Base-by-base conservation (phyloP, 192 early-diverging fungal genomes). In the Entomortierella parvispora region DNA sequence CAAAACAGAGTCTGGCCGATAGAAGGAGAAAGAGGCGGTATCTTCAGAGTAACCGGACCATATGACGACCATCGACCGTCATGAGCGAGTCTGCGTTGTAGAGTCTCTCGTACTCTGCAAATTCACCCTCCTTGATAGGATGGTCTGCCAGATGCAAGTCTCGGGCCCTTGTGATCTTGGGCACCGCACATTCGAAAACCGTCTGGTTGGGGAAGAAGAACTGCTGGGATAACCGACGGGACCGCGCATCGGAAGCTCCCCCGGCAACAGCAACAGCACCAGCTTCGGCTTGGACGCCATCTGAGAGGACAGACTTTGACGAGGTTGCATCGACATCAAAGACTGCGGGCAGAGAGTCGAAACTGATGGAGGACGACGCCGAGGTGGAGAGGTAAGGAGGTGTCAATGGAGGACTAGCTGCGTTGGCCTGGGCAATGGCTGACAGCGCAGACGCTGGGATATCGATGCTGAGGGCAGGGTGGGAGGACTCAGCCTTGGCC, bases 191-290 rank as follows among this genome's bases (percentile, higher is more conserved):
- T 51, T 76, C 72, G 26, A 76, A 76, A 22, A 10, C n/a, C 11
- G 25, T 57, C 43, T 68, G 72, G 47, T 62, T 45, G 5, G 72
- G 72, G 65, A 76, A 76, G 53, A 68, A 76, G 60, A 58, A 76
- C 59, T 76, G 31, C 17, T 62, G 72, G n/a, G 72, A 76, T 23
- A 44, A 42, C 33, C 59, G 65, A 20, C 64, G 64, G 40, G 57
- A 9, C 18, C 26, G 15, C 18, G 17, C 37, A 26, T 20, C 60
- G 4, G 28, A 9, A 15, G 10, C 28, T 4, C 51, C 45, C 29
- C 33, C 45, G 17, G 20, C 60, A 1, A 31, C 17, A 10, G 53
- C 46, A 26, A 6, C 32, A 28, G 7, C 31, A 48, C 17, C 46
- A 8, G 25, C 53, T 0, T 42, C 55, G 11, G 17, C 40, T 3